A percentile compares a stretch with the other conserved stretches of the same genome.
These are phyloP conservation scores for Aspergillus proliferans DNA, from an alignment of 2,329 filamentous ascomycete genomes.

Conservation along the genomic window DNA sequence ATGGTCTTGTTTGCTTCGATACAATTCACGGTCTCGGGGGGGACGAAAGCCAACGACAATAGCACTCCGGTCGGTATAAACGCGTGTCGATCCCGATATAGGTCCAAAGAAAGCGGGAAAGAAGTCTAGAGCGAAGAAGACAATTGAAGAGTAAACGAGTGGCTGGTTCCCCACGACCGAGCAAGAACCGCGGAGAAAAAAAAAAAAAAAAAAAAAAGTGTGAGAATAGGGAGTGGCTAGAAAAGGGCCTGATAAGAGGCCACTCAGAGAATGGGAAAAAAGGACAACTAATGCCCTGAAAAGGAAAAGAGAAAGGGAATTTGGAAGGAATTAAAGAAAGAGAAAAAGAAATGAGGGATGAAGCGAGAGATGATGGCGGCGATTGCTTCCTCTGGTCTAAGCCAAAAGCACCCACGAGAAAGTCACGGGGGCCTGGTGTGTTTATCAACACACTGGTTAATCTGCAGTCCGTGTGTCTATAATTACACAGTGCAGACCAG, in stretches of 20 bases:
- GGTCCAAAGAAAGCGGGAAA: constrained; percentile 1
- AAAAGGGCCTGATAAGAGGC: not conserved
- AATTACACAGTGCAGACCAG: not conserved
- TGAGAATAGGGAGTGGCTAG: not conserved
- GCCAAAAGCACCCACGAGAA: not conserved
- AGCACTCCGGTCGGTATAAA: constrained; percentile 6
- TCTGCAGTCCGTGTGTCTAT: not conserved
- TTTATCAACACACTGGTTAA: not conserved
- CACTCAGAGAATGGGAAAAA: not conserved
- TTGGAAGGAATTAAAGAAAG: constrained; percentile 9
- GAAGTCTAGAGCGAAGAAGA: constrained; percentile 4
- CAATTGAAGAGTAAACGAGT: constrained; percentile 4
- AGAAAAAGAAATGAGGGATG: constrained; percentile 9
- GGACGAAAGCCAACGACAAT: not conserved
- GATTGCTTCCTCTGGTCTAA: not conserved
- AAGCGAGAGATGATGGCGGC: constrained; percentile 15
- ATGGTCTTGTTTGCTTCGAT: not conserved
- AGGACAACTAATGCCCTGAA: not conserved
- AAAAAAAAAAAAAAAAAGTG: constrained; percentile 6
- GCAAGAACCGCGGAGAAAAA: not conserved
- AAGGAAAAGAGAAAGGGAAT: constrained; percentile 9
- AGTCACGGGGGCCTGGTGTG: not conserved
- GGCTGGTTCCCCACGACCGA: constrained; percentile 2
- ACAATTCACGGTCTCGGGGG: not conserved
- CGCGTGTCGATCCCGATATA: not conserved